Evolutionary conservation across 768 basidiomycete genomes (phyloP).

Genomic region (Trametes sanguinea): DNA sequence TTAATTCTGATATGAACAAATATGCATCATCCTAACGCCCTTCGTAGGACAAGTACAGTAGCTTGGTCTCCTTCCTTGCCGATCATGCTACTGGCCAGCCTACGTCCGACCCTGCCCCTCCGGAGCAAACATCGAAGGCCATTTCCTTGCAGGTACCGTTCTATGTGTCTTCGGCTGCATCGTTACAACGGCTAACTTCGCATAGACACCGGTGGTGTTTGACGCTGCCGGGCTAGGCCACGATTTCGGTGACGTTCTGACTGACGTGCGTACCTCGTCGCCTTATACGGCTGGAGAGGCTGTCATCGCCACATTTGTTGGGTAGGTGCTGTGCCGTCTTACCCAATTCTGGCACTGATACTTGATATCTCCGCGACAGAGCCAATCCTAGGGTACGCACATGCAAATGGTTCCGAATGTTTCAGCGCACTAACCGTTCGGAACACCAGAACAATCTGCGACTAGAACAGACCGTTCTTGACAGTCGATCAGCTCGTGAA

Average conservation of each 20-base stretch:
- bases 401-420: neutral
- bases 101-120: constrained; percentile 63
- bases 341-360: too few species aligned
- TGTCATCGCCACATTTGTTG: constrained; percentile 66
- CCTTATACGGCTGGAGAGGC: constrained; percentile 59
- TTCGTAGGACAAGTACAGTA: constrained; percentile 59
- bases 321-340: constrained; percentile 30
- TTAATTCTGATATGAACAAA: too few species aligned
- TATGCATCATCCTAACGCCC: too few species aligned
- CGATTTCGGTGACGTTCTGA: constrained; percentile 61
- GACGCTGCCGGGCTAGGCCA: constrained; percentile 59
- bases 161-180: neutral
- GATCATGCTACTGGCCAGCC: constrained; percentile 50
- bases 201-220: constrained; percentile 60
- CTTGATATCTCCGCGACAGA: neutral
- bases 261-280: constrained; percentile 49
- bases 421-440: neutral
- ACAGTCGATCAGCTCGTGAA: constrained; percentile 58
- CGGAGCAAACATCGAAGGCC: constrained; percentile 62
- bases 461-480: constrained; percentile 73
- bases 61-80: constrained; percentile 63
- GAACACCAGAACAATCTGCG: constrained; percentile 68
- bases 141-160: constrained; percentile 62
- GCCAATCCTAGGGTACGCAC: constrained; percentile 71
- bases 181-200: neutral